Base-by-base conservation (phyloP, 495 filamentous ascomycete species). In the Chaetomium fimeti region DNA sequence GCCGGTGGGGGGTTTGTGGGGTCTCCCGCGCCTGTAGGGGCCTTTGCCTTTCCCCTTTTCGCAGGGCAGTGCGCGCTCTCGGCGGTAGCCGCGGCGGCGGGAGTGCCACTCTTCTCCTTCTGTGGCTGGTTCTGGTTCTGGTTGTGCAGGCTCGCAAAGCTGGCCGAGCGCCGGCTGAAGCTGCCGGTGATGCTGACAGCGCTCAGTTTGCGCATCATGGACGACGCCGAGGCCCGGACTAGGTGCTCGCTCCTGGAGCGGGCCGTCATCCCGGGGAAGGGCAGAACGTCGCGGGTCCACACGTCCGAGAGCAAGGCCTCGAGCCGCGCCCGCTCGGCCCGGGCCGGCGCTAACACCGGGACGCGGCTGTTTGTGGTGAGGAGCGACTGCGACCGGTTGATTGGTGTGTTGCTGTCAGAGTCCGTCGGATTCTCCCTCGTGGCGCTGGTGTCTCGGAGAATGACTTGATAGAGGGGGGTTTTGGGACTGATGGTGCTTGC, bases 381-480 rank as follows among this genome's bases (percentile, higher is more conserved):
- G 51, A 91, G 79, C 5, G 90, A 92, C 57, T 88, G 85, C 12
- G 90, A 92, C 48, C 90, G 81, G 64, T 84, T 86, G 60, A 92
- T 84, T n/a, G 52, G 43, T 15, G 25, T 16, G 11, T 60, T 3
- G 38, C 22, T 45, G 22, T 16, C 16, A 11, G 32, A 36, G 32
- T 0, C 12, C 20, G 51, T 12, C 74, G 55, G 7, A 2, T 2
- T 2, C 13, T 86, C 84, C 63, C 89, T 87, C 27, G 86, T 81
- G 22, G 84, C 86, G 71, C 88, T 87, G 2, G 94, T 97, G 68
- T 95, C 96, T 69, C 90, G 92, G 71, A 98, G 92, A 43, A 96
- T 89, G 47, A 97, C 88, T 68, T 93, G 88, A 76, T 74, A 86
- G 52, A 82, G 78, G 60, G 83, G 80, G 16, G 82, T 83, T 70